phyloP scores from a whole-genome alignment of 768 basidiomycete species.

The Tulasnella calospora region DNA sequence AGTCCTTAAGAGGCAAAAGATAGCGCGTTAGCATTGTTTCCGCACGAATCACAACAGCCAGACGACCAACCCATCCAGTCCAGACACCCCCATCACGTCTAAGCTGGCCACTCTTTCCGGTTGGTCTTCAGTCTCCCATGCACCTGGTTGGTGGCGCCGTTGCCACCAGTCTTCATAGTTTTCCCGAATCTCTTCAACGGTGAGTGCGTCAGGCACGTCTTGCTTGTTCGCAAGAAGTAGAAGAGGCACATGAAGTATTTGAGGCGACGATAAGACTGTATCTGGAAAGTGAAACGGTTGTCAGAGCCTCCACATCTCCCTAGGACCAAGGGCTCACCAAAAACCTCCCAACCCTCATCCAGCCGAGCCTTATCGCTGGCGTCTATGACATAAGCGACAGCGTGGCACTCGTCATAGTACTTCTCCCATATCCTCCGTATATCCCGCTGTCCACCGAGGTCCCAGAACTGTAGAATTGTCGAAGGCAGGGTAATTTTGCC shows the following conservation, averaged over 20 bases:
- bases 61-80: constrained; percentile 74
- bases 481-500: constrained; percentile 92
- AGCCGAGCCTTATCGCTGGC: constrained; percentile 84
- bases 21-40: neutral
- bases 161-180: constrained; percentile 86
- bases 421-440: constrained; percentile 91
- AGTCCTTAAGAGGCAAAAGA: constrained; percentile 49
- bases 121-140: constrained; percentile 46
- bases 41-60: neutral
- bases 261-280: constrained; percentile 78
- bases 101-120: constrained; percentile 60
- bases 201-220: constrained; percentile 71
- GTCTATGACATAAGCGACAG: constrained; percentile 92
- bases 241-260: constrained; percentile 84
- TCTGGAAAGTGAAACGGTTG: constrained; percentile 45
- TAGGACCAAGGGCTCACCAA: constrained; percentile 56
- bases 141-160: constrained; percentile 46
- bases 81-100: constrained; percentile 87
- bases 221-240: constrained; percentile 96
- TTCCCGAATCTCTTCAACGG: constrained; percentile 85
- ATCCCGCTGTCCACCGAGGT: constrained; percentile 90
- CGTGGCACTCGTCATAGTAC: constrained; percentile 96
- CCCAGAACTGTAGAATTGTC: constrained; percentile 93
- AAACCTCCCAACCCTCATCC: constrained; percentile 94
- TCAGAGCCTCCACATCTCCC: neutral